Evolutionary conservation across 441 rosid species (phyloP), one percentile per base, ranked within the genome.

Genomic region (Erysimum cheiri): DNA sequence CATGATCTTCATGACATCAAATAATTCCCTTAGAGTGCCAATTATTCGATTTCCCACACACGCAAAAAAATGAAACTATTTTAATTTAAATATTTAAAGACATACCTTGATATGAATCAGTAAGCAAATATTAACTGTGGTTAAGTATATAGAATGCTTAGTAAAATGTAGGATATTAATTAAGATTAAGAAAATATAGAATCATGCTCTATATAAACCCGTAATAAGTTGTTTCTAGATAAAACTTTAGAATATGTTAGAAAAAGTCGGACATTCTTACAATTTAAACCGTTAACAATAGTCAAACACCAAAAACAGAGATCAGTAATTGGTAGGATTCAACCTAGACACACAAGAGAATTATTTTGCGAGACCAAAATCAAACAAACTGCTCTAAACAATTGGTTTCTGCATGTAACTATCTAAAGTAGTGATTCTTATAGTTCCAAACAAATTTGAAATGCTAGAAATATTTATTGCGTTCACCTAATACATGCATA

Each of bases 1-100:
- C 52, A 47, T 28, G 52, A 47, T 47, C 52, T 47, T 47, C 52
- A 68, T 74, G 74, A 54, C 73, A 60, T 69, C 62, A 22, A 11
- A 53, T 14, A 14, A 5, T 19, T 46, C 8, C 11, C 33, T 26
- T 60, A 10, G 39, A 9, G 26, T 56, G 57, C 60, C 28, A 17
- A 56, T 54, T 47, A 46, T 56, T 28, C 24, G 41, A 14, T 62
- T 55, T 55, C 35, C 17, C 40, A 48, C n/a, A 48, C 29, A 22
- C 31, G 29, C 54, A 52, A 14, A 26, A n/a, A 26, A 26, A 26
- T 3, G 3, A 26, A 26, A 26, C 28, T 17, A 19, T 46, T 3
- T 47, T 3, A 4, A 19, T 46, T 3, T 47, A 1, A 4, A 19
- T 15, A 15, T 43, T 43, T 44, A 0, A 5, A 15, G 17, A 29